Evolutionary conservation across 2,329 filamentous ascomycete genomes (phyloP), one percentile per base, ranked within the genome.

Genomic region (Cadophora malorum): DNA sequence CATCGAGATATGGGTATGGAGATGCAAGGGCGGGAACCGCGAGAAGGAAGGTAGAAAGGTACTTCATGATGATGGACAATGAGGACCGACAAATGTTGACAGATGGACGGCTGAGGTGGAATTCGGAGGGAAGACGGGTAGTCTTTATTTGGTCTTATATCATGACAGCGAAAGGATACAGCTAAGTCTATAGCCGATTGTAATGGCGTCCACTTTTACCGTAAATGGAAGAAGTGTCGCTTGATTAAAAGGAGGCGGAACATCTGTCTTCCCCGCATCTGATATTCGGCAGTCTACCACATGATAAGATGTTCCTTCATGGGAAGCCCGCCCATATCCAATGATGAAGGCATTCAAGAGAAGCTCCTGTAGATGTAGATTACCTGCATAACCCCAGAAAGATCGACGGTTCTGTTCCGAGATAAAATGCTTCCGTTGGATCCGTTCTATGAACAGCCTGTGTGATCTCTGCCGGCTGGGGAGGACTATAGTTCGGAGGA

Each of bases 21-120:
- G 63, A 50, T 28, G 70, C 70, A 25, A 71, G 28, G 25, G 60
- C 66, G 52, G 64, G 64, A n/a, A 56, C 52, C 25, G 68, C 68
- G 21, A 70, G 58, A 25, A 71, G 61, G 14, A 70, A 35, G n/a
- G 66, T 64, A 31, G 67, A 61, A 49, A 68, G 19, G 50, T 64
- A 71, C 52, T 69, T 69, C 66, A 73, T 70, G 49, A 31, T 67
- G 58, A 63, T 10, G 25, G 21, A n/a, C 12, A 35, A 25, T 19
- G 38, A 60, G 35, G 14, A 47, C 23, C 21, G 38, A 60, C 58
- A 47, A 47, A 60, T 23, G 21, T 31, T 47, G 38, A 25, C 16
- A 59, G 33, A 33, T 35, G 45, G 53, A 60, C 49, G 62, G 49
- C 41, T 55, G 52, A 9, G 41, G 1, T 35, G 41, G 55, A 50